Percentiles rank a stretch among this genome's conserved stretches.
Conservation (phyloP, 257 asterid species). For the Agastache rugosa region DNA sequence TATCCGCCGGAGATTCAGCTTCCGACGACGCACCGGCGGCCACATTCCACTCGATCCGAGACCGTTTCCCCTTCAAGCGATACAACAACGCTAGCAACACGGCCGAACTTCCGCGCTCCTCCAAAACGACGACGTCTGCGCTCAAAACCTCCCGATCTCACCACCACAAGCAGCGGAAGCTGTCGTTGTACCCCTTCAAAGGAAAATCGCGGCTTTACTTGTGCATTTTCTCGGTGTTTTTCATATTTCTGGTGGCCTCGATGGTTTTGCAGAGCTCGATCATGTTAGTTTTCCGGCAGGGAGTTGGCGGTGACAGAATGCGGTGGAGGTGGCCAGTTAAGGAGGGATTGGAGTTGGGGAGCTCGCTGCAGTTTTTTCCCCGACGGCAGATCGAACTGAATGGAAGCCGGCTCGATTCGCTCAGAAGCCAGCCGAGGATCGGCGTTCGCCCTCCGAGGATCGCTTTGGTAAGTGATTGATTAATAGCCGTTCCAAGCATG, state of each 20-base stretch:
- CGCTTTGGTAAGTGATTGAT: conserved; percentile 66
- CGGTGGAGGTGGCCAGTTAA: conserved; percentile 78
- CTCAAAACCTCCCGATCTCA: conserved; percentile 75
- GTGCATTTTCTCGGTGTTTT: conserved; percentile 62
- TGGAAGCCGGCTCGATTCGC: conserved; percentile 61
- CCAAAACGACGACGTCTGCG: conserved; percentile 49
- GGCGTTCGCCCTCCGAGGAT: conserved; percentile 83
- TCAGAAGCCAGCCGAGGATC: conserved; percentile 69
- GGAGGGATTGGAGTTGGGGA: conserved; percentile 76
- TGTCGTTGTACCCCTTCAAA: conserved; percentile 43
- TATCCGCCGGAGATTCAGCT: conserved; percentile 53
- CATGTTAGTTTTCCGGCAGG: conserved; percentile 63
- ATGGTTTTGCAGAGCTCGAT: conserved; percentile 90
- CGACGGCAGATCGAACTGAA: conserved; percentile 46
- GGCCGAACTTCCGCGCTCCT: conserved; percentile 42
- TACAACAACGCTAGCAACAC: conserved; percentile 36
- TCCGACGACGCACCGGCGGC: conserved; percentile 52
- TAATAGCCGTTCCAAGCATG: neutral
- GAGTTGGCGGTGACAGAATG: conserved; percentile 61
- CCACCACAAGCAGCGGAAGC: conserved; percentile 58
- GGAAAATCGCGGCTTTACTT: conserved; percentile 74
- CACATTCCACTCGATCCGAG: conserved; percentile 81
- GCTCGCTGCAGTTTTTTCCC: conserved; percentile 74
- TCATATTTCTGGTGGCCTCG: conserved; percentile 76
- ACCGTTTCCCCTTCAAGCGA: conserved; percentile 79